Base-by-base conservation (phyloP, 129 eudicot species). In the Sambucus nigra region DNA sequence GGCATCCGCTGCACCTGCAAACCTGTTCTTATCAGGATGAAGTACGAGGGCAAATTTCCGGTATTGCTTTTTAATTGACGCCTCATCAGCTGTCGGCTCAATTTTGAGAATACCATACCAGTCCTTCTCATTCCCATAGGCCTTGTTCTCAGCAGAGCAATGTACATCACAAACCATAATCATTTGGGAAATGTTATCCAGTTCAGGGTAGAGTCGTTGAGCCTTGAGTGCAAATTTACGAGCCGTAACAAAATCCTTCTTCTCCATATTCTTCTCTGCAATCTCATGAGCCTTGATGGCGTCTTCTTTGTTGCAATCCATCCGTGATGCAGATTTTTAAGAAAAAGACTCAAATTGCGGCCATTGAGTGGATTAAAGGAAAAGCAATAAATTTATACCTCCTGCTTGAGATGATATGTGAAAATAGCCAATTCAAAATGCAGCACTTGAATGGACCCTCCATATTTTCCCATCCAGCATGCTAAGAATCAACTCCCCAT, bases 11-110 rank as follows among this genome's bases (percentile, higher is more conserved):
- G 92, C 78, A 55, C 86, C 92, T 16, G 77, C 17, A 55, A 82
- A 74, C 33, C 74, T 74, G 76, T 82, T 82, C 71, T 82, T 82
- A 71, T 82, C 92, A n/a, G 92, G 92, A 71, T 82, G 92, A 32
- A 82, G 82, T 18, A 64, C 18, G 27, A 82, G 76, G 4, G 86
- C 86, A 60, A 77, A 68, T 60, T 78, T 82, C 7, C 86, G 54
- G 55, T 74, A 82, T 45, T 82, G 92, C 51, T 78, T 82, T 55
- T 58, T 78, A 31, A 82, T 82, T 17, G 73, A 44, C 5, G 48
- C 38, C 31, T 78, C 92, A 38, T 82, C 92, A 41, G 82, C 82
- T 2, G 70, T 55, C 18, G 71, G 60, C 56, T 74, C 72, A 14
- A 82, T 2, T 49, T 78, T 68, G 21, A 78, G 82, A 47, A 82